phyloP scores from a whole-genome alignment of 352 stramenopile genomes.

The Phytophthora sp. region DNA sequence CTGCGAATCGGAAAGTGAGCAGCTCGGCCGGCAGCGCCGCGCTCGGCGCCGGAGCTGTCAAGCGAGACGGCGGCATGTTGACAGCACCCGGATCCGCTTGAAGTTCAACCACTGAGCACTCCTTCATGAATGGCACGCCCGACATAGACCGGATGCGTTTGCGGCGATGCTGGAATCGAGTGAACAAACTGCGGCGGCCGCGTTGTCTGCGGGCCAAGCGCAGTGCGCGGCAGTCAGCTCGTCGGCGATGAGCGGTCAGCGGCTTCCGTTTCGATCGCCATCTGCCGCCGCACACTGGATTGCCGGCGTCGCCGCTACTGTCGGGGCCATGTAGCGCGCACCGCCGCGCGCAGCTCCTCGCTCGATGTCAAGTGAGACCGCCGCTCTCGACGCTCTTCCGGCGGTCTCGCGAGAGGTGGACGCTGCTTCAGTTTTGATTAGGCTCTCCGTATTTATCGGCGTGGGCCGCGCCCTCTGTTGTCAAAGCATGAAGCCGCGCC shows the following conservation, averaged over 20 bases:
- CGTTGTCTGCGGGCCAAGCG: conserved; percentile 18
- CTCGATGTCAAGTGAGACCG: conserved; percentile 9
- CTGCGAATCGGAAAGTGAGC: conserved; percentile 32
- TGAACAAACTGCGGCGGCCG: conserved; percentile 29
- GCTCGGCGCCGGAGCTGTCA: conserved; percentile 13
- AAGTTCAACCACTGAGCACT: conserved; percentile 34
- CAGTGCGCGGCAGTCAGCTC: conserved; percentile 6
- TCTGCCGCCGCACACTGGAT: conserved; percentile 3
- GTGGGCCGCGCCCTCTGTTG: no score
- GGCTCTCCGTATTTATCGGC: conserved; percentile 8
- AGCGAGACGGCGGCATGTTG: conserved; percentile 17
- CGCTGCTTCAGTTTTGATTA: conserved; percentile 32
- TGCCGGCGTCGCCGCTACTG: background rate
- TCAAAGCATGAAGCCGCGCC: no score
- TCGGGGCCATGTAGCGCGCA: background rate
- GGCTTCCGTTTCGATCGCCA: conserved; percentile 10
- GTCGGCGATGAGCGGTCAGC: no score
- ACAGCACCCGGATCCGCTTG: conserved; percentile 26
- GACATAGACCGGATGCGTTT: conserved; percentile 24
- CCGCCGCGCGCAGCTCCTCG: background rate
- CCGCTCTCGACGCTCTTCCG: conserved; percentile 24
- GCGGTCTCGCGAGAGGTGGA: conserved; percentile 19
- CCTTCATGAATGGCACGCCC: conserved; percentile 27
- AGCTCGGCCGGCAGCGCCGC: background rate
- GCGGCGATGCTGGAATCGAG: conserved; percentile 5